Evolutionary conservation across 768 basidiomycete genomes (phyloP).

Genomic region (Collybiopsis confluens): DNA sequence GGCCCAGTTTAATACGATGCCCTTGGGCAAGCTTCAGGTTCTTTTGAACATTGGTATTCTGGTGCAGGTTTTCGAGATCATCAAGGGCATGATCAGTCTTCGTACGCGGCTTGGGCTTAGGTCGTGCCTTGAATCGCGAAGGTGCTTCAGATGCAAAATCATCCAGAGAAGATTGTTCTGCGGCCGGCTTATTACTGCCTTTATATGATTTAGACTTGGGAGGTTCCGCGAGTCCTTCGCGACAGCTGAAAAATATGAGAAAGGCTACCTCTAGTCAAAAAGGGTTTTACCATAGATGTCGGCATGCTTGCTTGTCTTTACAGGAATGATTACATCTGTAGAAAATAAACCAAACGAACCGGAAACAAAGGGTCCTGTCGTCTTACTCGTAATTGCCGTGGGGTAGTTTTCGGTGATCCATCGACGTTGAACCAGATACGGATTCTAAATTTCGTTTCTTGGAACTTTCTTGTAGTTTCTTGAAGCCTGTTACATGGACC

Average conservation of each 20-base stretch:
- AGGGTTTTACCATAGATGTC: constrained; percentile 64
- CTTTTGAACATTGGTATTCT: constrained; percentile 35
- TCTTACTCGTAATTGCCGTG: constrained; percentile 67
- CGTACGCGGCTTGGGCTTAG: constrained; percentile 17
- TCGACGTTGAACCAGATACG: background rate
- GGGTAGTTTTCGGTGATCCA: constrained; percentile 34
- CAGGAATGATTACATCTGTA: constrained; percentile 83
- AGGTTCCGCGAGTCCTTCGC: constrained; percentile 60
- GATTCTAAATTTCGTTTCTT: constrained; percentile 3
- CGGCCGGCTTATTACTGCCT: background rate
- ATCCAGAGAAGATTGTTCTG: constrained; percentile 8
- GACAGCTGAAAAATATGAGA: constrained; percentile 48
- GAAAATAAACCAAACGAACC: constrained; percentile 2
- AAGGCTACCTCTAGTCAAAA: constrained; percentile 2
- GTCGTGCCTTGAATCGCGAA: constrained; percentile 14
- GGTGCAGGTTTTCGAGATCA: constrained; percentile 39
- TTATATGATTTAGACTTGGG: constrained; percentile 22
- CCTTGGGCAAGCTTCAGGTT: constrained; percentile 34
- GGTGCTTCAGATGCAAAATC: constrained; percentile 8
- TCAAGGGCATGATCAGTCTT: constrained; percentile 27
- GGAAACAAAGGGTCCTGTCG: background rate
- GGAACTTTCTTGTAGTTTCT: constrained; percentile 7
- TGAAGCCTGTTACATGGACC: background rate
- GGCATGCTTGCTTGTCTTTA: constrained; percentile 71
- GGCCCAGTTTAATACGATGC: constrained; percentile 41